These are phyloP conservation scores for Phlyctochytrium bullatum DNA, from an alignment of 192 early-diverging fungal genomes.

Conservation along the genomic window DNA sequence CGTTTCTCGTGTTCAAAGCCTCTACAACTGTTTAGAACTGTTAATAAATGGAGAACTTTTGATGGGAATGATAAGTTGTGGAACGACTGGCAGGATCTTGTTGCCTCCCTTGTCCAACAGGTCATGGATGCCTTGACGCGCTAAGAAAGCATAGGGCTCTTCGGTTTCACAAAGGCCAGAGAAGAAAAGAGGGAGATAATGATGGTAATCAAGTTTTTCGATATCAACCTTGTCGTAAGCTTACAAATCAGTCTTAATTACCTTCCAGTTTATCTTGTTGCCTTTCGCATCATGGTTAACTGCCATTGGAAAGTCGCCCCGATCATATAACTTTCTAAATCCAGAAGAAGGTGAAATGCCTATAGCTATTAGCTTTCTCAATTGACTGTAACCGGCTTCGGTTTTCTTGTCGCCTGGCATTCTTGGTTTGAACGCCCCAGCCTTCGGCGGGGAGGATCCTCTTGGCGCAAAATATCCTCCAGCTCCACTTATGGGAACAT, in stretches of 20 bases:
- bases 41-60: conserved; percentile 38
- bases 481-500: conserved; percentile 11
- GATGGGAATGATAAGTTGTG: conserved; percentile 65
- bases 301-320: conserved; percentile 62
- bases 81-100: conserved; percentile 61
- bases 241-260: conserved; percentile 4
- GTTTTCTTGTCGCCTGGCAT: conserved; percentile 30
- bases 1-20: conserved; percentile 65
- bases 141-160: conserved; percentile 62
- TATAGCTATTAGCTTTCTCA: background rate
- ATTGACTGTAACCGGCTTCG: conserved; percentile 15
- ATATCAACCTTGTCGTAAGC: conserved; percentile 50
- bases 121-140: conserved; percentile 62
- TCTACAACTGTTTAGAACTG: conserved; percentile 30
- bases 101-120: conserved; percentile 60
- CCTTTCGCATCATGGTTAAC: conserved; percentile 65
- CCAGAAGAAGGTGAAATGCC: conserved; percentile 26
- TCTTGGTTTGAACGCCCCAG: conserved; percentile 53
- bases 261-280: conserved; percentile 68
- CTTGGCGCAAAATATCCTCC: conserved; percentile 62
- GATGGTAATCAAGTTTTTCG: conserved; percentile 65
- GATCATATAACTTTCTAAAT: conserved; percentile 60
- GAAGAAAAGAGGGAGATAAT: conserved; percentile 66
- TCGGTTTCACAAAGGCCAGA: conserved; percentile 63
- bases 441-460: conserved; percentile 54